Evolutionary conservation across 768 basidiomycete species (phyloP).

Genomic region (Macrolepiota fuliginosa): DNA sequence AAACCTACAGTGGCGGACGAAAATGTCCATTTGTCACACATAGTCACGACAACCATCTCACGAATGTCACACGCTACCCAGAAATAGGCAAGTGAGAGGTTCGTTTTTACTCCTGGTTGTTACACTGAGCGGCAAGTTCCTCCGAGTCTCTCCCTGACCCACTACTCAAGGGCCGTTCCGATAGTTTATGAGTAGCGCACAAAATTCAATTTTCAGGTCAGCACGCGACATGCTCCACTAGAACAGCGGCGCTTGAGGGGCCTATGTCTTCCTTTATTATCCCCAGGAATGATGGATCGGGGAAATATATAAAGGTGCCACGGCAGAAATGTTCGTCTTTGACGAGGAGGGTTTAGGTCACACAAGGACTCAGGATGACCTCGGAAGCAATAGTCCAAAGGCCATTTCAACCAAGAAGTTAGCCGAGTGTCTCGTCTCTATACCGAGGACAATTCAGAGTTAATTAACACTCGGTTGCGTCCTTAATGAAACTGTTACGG

Average conservation of each 20-base stretch:
- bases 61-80: background rate
- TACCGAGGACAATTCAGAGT: background rate
- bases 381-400: conserved; percentile 2
- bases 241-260: conserved; percentile 1
- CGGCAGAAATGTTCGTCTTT: conserved; percentile 7
- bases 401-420: background rate
- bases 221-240: background rate
- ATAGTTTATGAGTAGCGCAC: background rate
- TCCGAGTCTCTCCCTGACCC: background rate
- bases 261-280: background rate
- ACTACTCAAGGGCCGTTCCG: background rate
- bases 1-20: background rate
- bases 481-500: conserved; percentile 2
- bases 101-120: background rate
- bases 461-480: background rate
- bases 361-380: background rate
- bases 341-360: background rate
- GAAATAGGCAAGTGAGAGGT: background rate
- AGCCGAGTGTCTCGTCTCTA: background rate
- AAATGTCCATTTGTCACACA: background rate
- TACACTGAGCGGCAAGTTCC: background rate
- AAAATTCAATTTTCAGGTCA: background rate
- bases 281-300: conserved; percentile 1
- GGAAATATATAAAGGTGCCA: background rate
- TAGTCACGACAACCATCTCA: background rate